phyloP scores from a whole-genome alignment of 345 rosid genomes.

The Bruguiera sexangula region DNA sequence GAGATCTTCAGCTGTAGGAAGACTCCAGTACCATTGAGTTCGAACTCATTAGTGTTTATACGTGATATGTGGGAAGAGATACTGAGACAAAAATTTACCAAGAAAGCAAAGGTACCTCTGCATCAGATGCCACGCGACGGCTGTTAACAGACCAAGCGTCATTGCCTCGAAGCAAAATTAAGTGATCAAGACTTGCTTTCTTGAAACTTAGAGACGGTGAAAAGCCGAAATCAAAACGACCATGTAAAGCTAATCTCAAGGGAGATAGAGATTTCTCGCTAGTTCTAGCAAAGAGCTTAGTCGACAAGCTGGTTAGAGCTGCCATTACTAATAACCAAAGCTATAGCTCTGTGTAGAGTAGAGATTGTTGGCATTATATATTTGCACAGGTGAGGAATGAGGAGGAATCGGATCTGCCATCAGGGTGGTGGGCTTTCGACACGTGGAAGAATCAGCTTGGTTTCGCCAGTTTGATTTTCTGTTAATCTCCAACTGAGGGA shows the following conservation, averaged over 20 bases:
- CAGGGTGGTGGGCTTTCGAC: slow-evolving; percentile 8
- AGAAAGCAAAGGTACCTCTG: slow-evolving; percentile 7
- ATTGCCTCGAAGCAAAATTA: not conserved
- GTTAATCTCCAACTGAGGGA: slow-evolving; percentile 7
- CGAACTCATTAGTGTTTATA: too few relatives aligned
- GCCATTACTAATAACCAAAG: slow-evolving; percentile 7
- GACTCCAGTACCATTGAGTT: too few relatives aligned
- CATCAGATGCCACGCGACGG: not conserved
- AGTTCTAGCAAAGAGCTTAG: slow-evolving; percentile 11
- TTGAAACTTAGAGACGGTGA: slow-evolving; percentile 10
- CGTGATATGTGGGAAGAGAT: not conserved
- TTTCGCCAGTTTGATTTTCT: slow-evolving; percentile 5
- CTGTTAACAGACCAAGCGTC: not conserved
- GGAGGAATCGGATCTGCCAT: not conserved
- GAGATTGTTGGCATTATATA: not conserved
- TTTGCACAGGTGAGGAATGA: not conserved
- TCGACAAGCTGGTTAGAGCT: slow-evolving; percentile 19
- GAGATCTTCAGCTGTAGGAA: too few relatives aligned
- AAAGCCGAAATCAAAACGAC: slow-evolving; percentile 10
- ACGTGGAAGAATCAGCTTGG: slow-evolving; percentile 9
- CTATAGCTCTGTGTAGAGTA: not conserved
- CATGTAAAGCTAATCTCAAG: not conserved
- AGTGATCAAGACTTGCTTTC: not conserved
- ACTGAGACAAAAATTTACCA: not conserved
- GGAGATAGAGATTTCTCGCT: not conserved